Conservation (phyloP, 495 filamentous ascomycete genomes). For the Aspergillus cavernicola region DNA sequence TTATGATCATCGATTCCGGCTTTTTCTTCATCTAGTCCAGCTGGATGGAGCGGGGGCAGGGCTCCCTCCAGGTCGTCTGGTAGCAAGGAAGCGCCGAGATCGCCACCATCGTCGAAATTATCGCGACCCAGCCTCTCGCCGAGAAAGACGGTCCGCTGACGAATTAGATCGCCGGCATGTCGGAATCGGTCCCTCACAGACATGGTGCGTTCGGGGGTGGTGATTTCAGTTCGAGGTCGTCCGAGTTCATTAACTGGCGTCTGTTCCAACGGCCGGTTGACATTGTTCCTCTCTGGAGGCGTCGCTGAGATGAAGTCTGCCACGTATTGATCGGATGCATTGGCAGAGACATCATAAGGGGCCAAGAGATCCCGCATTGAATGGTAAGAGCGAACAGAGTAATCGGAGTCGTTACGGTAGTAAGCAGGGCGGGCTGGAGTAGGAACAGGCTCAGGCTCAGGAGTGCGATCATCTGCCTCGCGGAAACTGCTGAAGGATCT, state of each 20-base stretch:
- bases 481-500: conserved; percentile 18
- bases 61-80: conserved; percentile 34
- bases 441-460: not conserved
- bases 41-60: conserved; percentile 22
- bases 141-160: conserved; percentile 32
- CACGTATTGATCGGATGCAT: not conserved
- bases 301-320: not conserved
- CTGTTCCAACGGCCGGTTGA: not conserved
- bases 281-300: not conserved
- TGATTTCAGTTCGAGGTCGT: not conserved
- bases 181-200: conserved; percentile 30
- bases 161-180: conserved; percentile 33
- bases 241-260: not conserved
- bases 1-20: conserved; percentile 15
- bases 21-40: conserved; percentile 23
- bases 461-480: conserved; percentile 8
- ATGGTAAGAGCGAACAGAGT: conserved; percentile 12
- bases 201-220: conserved; percentile 11
- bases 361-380: conserved; percentile 9
- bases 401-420: conserved; percentile 18
- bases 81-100: conserved; percentile 29
- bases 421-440: not conserved
- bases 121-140: conserved; percentile 39
- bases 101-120: conserved; percentile 33
- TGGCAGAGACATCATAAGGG: conserved; percentile 5